These are phyloP conservation scores for Exophiala sideris DNA, from an alignment of 2,329 filamentous ascomycete genomes.

Conservation along the genomic window DNA sequence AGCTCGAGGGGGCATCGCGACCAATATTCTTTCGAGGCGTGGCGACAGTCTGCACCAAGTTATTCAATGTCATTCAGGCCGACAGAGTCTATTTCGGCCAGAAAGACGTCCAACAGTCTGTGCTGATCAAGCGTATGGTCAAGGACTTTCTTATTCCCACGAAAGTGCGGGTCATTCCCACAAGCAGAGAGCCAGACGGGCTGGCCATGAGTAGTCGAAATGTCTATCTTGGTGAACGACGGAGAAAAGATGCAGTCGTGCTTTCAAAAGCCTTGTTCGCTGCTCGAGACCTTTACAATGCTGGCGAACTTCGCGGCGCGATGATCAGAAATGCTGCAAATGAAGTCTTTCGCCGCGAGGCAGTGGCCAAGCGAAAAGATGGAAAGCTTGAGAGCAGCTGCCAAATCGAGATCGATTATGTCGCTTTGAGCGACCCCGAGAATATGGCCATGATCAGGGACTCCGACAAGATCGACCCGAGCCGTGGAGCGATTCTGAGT, in stretches of 20 bases:
- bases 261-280: constrained; percentile 66
- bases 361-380: constrained; percentile 31
- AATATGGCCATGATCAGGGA: constrained; percentile 83
- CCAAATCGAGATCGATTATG: constrained; percentile 81
- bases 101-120: constrained; percentile 95
- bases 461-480: constrained; percentile 65
- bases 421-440: constrained; percentile 83
- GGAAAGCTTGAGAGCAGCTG: constrained; percentile 19
- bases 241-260: constrained; percentile 69
- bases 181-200: constrained; percentile 73
- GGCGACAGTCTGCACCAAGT: constrained; percentile 91
- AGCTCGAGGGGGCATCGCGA: constrained; percentile 78
- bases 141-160: constrained; percentile 79
- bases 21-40: constrained; percentile 97
- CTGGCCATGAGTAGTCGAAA: constrained; percentile 90
- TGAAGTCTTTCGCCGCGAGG: constrained; percentile 50
- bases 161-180: constrained; percentile 69
- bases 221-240: constrained; percentile 77
- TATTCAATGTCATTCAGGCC: constrained; percentile 78
- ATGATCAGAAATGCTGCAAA: constrained; percentile 71
- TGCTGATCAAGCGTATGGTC: constrained; percentile 82
- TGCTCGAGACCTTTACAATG: constrained; percentile 65
- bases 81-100: constrained; percentile 90
- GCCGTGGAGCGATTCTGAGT: constrained; percentile 76
- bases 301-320: constrained; percentile 54